A percentile compares a stretch with the other conserved stretches of the same genome.
phyloP scores from a whole-genome alignment of 2,329 filamentous ascomycete species.

The Periglandula ipomoeae region DNA sequence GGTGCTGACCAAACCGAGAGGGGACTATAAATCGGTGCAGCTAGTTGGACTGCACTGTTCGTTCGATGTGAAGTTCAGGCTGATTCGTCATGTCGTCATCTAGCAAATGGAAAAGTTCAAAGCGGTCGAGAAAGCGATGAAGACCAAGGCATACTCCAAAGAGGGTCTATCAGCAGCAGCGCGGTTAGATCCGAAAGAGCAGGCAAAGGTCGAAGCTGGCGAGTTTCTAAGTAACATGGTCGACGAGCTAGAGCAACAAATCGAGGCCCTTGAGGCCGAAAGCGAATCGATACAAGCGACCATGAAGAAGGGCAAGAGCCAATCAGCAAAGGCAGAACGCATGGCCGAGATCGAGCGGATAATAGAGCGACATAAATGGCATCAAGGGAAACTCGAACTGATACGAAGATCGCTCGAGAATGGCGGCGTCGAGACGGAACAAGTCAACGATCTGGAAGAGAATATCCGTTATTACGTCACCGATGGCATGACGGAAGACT shows the following conservation, averaged over 20 bases:
- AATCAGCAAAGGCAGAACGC: slow-evolving; percentile 72
- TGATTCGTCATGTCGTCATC: slow-evolving; percentile 9
- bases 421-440: slow-evolving; percentile 76
- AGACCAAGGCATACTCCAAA: slow-evolving; percentile 99
- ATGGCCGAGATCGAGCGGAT: slow-evolving; percentile 76
- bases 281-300: slow-evolving; percentile 76
- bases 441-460: slow-evolving; percentile 83
- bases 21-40: not conserved
- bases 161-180: slow-evolving; percentile 86
- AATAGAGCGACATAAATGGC: slow-evolving; percentile 94
- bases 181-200: slow-evolving; percentile 94
- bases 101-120: slow-evolving; percentile 99
- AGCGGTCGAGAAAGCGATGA: slow-evolving; percentile 99
- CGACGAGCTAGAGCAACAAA: slow-evolving; percentile 86
- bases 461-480: slow-evolving; percentile 92
- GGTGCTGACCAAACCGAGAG: slow-evolving; percentile 21
- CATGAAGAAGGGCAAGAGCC: slow-evolving; percentile 92
- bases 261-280: slow-evolving; percentile 87
- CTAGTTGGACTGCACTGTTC: not conserved
- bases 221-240: slow-evolving; percentile 83
- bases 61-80: not conserved
- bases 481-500: slow-evolving; percentile 80
- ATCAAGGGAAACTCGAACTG: slow-evolving; percentile 85
- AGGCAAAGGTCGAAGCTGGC: slow-evolving; percentile 80
- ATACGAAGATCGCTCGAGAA: slow-evolving; percentile 87